Evolutionary conservation across 2,329 filamentous ascomycete species (phyloP).

Genomic region (Ophioceras dolichostomum): DNA sequence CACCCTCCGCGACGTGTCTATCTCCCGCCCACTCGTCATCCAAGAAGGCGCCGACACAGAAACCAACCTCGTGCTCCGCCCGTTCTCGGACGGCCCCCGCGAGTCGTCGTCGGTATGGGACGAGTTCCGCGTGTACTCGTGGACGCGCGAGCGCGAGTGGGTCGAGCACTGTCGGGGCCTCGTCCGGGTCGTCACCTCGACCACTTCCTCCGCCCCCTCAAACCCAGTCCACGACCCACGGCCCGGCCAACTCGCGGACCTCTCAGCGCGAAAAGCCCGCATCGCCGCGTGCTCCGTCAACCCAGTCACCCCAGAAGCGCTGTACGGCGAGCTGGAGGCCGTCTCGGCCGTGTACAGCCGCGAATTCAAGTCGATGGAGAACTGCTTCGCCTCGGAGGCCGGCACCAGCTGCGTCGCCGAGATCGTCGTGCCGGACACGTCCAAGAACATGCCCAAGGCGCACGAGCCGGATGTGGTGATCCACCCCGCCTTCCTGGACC

Average conservation of each 20-base stretch:
- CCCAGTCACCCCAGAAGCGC: conserved; percentile 1
- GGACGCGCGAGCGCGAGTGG: conserved; percentile 15
- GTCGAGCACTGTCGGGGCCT: conserved; percentile 15
- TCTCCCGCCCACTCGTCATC: conserved; percentile 16
- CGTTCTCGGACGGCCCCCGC: conserved; percentile 6
- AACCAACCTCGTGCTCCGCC: conserved; percentile 11
- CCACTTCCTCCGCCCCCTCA: neutral
- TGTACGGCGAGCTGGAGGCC: conserved; percentile 7
- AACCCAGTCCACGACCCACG: conserved; percentile 4
- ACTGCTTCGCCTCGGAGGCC: conserved; percentile 8
- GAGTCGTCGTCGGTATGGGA: conserved; percentile 12
- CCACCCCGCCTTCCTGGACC: conserved; percentile 33
- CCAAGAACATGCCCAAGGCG: conserved; percentile 28
- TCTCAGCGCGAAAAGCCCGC: neutral
- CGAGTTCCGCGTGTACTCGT: conserved; percentile 17
- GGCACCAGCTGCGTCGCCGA: conserved; percentile 17
- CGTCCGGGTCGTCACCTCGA: conserved; percentile 6
- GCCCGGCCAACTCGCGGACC: neutral
- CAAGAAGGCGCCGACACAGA: conserved; percentile 16
- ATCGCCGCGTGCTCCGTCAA: neutral
- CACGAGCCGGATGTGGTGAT: conserved; percentile 29
- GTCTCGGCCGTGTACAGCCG: conserved; percentile 4
- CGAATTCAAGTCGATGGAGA: conserved; percentile 10
- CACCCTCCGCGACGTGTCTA: conserved; percentile 14
- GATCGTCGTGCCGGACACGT: conserved; percentile 28